phyloP scores from a whole-genome alignment of 1,284 basidiomycete genomes.

The Rhodotorula sp. region DNA sequence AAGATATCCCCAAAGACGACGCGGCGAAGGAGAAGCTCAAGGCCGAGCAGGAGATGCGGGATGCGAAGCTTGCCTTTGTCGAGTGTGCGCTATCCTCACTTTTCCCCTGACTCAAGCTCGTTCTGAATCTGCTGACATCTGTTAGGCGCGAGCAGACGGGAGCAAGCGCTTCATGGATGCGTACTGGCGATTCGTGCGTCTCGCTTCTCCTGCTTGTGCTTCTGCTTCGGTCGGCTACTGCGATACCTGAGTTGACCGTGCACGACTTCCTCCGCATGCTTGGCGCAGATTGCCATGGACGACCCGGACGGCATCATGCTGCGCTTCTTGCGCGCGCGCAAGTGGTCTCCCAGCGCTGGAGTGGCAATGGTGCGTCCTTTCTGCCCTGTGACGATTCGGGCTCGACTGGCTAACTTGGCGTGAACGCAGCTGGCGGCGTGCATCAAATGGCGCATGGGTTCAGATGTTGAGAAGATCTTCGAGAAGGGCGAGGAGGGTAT shows the following conservation, averaged over 20 bases:
- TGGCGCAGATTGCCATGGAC: constrained; percentile 30
- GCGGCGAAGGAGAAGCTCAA: constrained; percentile 48
- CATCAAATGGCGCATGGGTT: constrained; percentile 45
- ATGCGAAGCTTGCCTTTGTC: constrained; percentile 49
- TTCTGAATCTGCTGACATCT: neutral
- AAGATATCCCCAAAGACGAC: constrained; percentile 45
- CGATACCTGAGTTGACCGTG: no score
- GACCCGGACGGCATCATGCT: constrained; percentile 44
- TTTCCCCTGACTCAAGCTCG: no score
- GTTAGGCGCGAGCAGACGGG: constrained; percentile 43
- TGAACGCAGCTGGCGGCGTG: constrained; percentile 29
- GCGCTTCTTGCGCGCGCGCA: constrained; percentile 51
- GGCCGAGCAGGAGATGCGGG: constrained; percentile 48
- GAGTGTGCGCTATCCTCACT: no score
- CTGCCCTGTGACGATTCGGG: constrained; percentile 5
- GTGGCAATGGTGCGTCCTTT: constrained; percentile 50
- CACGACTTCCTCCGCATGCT: no score
- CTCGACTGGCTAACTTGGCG: neutral
- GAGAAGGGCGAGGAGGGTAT: constrained; percentile 51
- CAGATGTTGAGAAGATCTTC: constrained; percentile 50
- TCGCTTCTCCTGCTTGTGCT: no score
- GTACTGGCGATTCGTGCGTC: constrained; percentile 49
- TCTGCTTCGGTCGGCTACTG: no score
- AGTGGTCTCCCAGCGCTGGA: constrained; percentile 51
- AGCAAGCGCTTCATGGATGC: constrained; percentile 48